Evolutionary conservation across 2,329 filamentous ascomycete species (phyloP), one percentile per base, ranked within the genome.

Genomic region (Graphilbum sp.): DNA sequence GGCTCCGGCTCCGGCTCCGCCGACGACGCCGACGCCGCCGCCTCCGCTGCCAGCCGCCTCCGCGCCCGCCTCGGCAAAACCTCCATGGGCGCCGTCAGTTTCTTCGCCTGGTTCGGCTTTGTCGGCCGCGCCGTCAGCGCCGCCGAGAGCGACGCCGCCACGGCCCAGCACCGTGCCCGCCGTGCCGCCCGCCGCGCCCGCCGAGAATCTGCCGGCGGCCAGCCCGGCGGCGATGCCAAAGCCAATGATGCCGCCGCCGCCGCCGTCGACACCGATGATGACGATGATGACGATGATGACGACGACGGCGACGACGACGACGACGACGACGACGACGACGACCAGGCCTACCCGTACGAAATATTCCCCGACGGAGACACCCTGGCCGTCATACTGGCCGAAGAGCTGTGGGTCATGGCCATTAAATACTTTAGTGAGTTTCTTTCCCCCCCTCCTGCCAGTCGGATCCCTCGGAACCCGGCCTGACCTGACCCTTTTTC

Each of bases 91-190:
- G 75, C 69, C 6, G 54, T 76, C 36, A 86, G 79, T 60, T 94
- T 95, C 68, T 95, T 95, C 55, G 74, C 76, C 41, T 90, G 79
- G 71, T 95, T 95, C 56, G 83, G 79, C 38, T 95, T 78, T 63
- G 73, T 68, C 44, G 83, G 75, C 46, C 64, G 72, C 45, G 72
- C 72, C 51, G 62, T 94, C 49, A 72, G 70, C 34, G 78, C 73
- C 3, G 79, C 83, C 57, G 81, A 92, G 66, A 79, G 71, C 49
- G 62, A 61, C 46, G 62, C 68, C 43, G 79, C 76, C 7, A 58
- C 55, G 19, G 70, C 73, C 57, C 66, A 73, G 49, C 71, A 79
- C 48, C 58, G 65, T 36, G 70, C 33, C 3, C n/a, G 16, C 13
- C 44, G 44, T 1, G 39, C 36, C 4, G 40, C 29, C 9, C 45